Evolutionary conservation across 208 protist species (phyloP), one percentile per base, ranked within the genome.

Genomic region (Acanthamoeba culbertsoni): DNA sequence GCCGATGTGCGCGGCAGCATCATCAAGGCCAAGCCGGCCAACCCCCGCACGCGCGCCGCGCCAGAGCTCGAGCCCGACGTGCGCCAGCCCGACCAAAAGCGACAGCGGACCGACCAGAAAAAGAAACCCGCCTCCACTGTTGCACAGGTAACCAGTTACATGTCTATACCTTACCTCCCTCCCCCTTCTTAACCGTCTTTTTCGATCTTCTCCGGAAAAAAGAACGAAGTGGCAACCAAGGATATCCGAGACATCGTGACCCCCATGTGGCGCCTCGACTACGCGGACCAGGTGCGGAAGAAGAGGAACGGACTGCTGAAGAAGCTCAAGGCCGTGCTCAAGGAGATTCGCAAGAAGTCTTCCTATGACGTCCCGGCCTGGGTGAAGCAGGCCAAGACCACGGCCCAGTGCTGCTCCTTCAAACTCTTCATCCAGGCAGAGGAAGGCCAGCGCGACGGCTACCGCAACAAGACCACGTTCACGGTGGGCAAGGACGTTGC

Each of bases 401-500:
- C 79, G 33, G 59, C 79, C 0, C 79, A 65, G 20, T 89, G 46
- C 79, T 89, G 46, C 40, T 20, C 51, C 3, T 89, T 59, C 79
- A 65, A 57, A 23, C 40, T 65, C 31, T 59, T 89, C 51, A 65
- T 68, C 18, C 79, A 33, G n/a, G 55, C 46, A 12, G 79, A 89
- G 40, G 79, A 51, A 42, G 23, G 31, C 0, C 43, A 65, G 33
- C 53, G 65, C 20, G 46, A 92, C 18, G 59, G 65, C 65, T 92
- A 92, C 62, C 88, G 88, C 28, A 92, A 92, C 62, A 92, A 92
- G 42, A 55, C 28, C 35, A 59, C 43, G 10, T 92, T 92, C 88
- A 92, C 88, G 18, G 77, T 92, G 59, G 88, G 88, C 26, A 3
- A 28, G 1, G 65, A 92, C 59, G 18, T 79, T n/a, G 62, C 53